Conservation (phyloP, 345 rosid species). For the Geranium rotundifolium region DNA sequence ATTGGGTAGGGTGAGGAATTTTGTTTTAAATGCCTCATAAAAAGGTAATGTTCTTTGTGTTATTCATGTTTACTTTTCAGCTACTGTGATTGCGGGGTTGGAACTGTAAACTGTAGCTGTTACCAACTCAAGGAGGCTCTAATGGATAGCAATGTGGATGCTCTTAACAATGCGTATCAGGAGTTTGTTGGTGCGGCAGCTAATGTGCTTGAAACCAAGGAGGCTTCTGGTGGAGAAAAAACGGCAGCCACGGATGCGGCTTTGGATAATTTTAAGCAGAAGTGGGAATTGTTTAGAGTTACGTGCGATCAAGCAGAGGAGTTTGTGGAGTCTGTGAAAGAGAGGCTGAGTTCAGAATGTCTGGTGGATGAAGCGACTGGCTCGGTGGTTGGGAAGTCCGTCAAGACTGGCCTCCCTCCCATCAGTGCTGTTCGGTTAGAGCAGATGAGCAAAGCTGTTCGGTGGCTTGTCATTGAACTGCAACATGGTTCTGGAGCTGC, state of each 20-base stretch:
- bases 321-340: conserved; percentile 86
- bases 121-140: too few species aligned
- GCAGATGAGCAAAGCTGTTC: conserved; percentile 96
- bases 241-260: conserved; percentile 48
- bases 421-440: conserved; percentile 89
- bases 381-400: conserved; percentile 40
- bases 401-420: conserved; percentile 55
- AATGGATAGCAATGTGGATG: conserved; percentile 70
- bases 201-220: conserved; percentile 67
- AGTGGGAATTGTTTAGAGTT: conserved; percentile 79
- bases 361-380: conserved; percentile 90
- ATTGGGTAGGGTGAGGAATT: too few species aligned
- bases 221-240: conserved; percentile 40
- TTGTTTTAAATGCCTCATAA: too few species aligned
- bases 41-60: too few species aligned
- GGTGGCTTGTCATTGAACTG: conserved; percentile 84
- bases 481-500: conserved; percentile 68
- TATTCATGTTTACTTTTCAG: too few species aligned
- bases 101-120: too few species aligned
- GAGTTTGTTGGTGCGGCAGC: conserved; percentile 71
- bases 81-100: too few species aligned
- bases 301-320: conserved; percentile 97
- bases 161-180: conserved; percentile 64
- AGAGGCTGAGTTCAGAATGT: conserved; percentile 85
- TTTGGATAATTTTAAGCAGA: conserved; percentile 80